Percentiles rank a stretch among this genome's conserved stretches.
Conservation (phyloP, 139 green algal genomes). For the Coccomyxa sp. region DNA sequence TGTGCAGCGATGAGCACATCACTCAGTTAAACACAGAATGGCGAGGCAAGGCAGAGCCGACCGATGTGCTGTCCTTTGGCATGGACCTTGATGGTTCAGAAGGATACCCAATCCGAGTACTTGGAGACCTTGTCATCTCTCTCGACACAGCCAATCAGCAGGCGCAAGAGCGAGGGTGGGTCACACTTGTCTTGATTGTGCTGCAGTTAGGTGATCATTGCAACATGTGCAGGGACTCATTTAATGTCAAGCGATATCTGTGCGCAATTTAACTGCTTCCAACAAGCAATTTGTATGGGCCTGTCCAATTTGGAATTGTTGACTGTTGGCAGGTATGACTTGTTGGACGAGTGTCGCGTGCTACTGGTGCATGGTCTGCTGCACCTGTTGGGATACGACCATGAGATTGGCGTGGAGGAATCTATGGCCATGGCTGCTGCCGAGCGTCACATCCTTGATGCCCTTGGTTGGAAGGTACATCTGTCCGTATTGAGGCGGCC, state of each 20-base stretch:
- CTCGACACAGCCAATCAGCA: constrained; percentile 87
- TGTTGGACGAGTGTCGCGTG: constrained; percentile 77
- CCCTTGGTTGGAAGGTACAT: constrained; percentile 60
- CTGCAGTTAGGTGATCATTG: too few relatives aligned
- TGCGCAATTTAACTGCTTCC: too few relatives aligned
- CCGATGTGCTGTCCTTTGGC: constrained; percentile 94
- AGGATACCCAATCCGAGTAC: constrained; percentile 23
- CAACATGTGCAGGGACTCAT: too few relatives aligned
- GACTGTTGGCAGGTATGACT: constrained; percentile 37
- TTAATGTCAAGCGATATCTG: too few relatives aligned
- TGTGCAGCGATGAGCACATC: constrained; percentile 85
- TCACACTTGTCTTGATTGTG: too few relatives aligned
- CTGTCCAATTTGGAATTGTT: too few relatives aligned
- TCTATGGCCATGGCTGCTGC: constrained; percentile 60
- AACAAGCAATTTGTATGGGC: too few relatives aligned
- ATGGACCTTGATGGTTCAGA: constrained; percentile 45
- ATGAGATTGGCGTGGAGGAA: constrained; percentile 70
- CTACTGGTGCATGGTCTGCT: constrained; percentile 93
- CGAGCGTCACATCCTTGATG: constrained; percentile 59
- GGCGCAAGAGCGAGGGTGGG: constrained; percentile 69
- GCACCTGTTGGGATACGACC: constrained; percentile 88
- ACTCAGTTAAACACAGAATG: constrained; percentile 72
- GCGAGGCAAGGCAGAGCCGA: constrained; percentile 69
- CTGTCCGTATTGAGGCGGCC: background rate
- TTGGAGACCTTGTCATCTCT: constrained; percentile 92